phyloP scores from a whole-genome alignment of 345 rosid genomes.

The Microcos paniculata region DNA sequence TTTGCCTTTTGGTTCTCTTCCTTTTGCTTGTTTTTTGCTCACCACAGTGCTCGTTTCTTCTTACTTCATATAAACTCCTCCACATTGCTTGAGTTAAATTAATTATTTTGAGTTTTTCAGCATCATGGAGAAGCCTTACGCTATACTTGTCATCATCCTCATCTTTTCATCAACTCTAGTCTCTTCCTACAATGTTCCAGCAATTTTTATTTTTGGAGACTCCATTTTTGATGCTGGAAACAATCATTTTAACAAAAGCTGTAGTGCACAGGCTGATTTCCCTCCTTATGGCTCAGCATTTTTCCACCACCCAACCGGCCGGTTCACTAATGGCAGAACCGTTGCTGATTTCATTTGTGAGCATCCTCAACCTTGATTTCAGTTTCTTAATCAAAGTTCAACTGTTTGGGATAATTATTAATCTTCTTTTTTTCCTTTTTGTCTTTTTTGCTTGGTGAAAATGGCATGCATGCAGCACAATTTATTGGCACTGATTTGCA shows the following conservation, averaged over 20 bases:
- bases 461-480: constrained; percentile 37
- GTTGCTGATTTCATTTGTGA: constrained; percentile 63
- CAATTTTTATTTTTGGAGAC: constrained; percentile 66
- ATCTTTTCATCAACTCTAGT: background rate
- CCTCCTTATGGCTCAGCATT: constrained; percentile 72
- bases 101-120: background rate
- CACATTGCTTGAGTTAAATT: background rate
- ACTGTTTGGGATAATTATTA: background rate
- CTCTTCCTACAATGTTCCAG: constrained; percentile 32
- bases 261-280: constrained; percentile 68
- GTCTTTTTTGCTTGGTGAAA: too few species aligned
- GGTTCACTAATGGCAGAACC: constrained; percentile 74
- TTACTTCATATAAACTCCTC: background rate
- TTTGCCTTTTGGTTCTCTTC: background rate
- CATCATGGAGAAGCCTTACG: constrained; percentile 12
- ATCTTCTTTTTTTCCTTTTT: background rate
- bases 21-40: background rate
- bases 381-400: background rate
- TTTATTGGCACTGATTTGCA: constrained; percentile 51
- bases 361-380: background rate
- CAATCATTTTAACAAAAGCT: constrained; percentile 62
- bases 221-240: constrained; percentile 67
- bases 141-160: constrained; percentile 1
- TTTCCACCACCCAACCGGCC: constrained; percentile 65
- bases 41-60: background rate